phyloP scores from a whole-genome alignment of 176 grass and related monocot genomes.

The Carex scoparia region DNA sequence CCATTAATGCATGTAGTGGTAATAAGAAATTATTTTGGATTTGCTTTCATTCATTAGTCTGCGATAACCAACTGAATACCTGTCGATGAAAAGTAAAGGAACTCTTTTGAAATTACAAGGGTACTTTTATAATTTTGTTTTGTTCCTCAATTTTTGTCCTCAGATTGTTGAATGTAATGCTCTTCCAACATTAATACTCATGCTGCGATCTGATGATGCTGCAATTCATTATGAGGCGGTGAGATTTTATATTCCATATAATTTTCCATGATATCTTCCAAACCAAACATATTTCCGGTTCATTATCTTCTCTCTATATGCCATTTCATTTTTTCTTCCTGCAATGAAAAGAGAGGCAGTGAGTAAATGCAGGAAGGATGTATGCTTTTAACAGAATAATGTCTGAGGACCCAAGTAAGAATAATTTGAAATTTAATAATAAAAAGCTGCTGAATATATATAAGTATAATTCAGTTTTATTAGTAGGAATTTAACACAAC shows the following conservation, averaged over 20 bases:
- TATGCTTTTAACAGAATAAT: neutral
- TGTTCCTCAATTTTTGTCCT: slow-evolving; percentile 3
- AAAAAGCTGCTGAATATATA: neutral
- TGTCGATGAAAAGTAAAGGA: neutral
- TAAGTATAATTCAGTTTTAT: neutral
- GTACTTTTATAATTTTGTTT: neutral
- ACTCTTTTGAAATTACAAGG: neutral
- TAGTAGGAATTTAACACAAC: neutral
- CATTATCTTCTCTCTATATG: neutral
- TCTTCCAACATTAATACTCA: slow-evolving; percentile 97
- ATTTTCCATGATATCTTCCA: slow-evolving; percentile 18
- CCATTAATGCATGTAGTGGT: neutral
- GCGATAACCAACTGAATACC: neutral
- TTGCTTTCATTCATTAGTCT: neutral
- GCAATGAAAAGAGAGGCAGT: neutral
- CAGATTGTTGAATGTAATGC: slow-evolving; percentile 98
- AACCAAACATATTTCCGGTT: neutral
- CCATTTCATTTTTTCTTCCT: neutral
- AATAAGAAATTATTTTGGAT: neutral
- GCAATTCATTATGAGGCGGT: slow-evolving; percentile 99
- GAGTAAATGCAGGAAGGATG: neutral
- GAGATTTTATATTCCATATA: slow-evolving; percentile 35
- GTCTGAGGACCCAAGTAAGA: neutral
- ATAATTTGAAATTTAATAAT: neutral
- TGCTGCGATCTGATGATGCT: slow-evolving; percentile 95